phyloP scores from a whole-genome alignment of 371 early-diverging fungal species.

The Dipsacomyces acuminosporus region DNA sequence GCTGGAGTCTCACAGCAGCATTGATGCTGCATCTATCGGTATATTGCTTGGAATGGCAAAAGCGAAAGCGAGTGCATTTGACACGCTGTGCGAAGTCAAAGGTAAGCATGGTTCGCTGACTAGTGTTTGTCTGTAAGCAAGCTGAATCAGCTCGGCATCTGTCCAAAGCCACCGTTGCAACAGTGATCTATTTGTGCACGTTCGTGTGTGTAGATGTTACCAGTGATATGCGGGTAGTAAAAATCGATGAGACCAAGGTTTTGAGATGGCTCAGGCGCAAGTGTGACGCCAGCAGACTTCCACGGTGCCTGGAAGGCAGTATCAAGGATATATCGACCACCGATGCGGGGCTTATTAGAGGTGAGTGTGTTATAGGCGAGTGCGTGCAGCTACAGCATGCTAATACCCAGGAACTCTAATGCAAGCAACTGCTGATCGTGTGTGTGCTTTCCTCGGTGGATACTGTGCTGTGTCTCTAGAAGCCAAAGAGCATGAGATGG shows the following conservation, averaged over 20 bases:
- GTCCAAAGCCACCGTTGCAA: too few species aligned
- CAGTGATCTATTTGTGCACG: too few species aligned
- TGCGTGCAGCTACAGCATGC: too few species aligned
- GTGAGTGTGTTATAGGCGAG: too few species aligned
- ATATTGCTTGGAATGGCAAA: slow-evolving; percentile 9
- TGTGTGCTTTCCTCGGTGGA: too few species aligned
- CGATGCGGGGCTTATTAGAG: background rate
- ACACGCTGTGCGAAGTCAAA: slow-evolving; percentile 16
- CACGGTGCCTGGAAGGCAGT: slow-evolving; percentile 1
- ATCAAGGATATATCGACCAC: background rate
- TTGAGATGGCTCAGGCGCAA: slow-evolving; percentile 32
- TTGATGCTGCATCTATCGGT: slow-evolving; percentile 13
- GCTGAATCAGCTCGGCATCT: too few species aligned
- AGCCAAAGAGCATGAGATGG: slow-evolving; percentile 27
- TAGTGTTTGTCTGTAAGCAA: too few species aligned
- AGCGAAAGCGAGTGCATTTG: slow-evolving; percentile 5
- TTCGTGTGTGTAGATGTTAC: slow-evolving; percentile 1
- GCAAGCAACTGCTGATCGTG: too few species aligned
- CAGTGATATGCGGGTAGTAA: slow-evolving; percentile 11
- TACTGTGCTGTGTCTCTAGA: too few species aligned
- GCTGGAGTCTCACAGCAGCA: slow-evolving; percentile 15
- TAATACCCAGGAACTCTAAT: too few species aligned
- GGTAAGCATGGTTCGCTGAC: too few species aligned
- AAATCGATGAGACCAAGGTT: slow-evolving; percentile 10
- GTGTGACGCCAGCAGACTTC: slow-evolving; percentile 11